Conservation (phyloP, 164 flowering plant genomes). For the Pachysandra terminalis region DNA sequence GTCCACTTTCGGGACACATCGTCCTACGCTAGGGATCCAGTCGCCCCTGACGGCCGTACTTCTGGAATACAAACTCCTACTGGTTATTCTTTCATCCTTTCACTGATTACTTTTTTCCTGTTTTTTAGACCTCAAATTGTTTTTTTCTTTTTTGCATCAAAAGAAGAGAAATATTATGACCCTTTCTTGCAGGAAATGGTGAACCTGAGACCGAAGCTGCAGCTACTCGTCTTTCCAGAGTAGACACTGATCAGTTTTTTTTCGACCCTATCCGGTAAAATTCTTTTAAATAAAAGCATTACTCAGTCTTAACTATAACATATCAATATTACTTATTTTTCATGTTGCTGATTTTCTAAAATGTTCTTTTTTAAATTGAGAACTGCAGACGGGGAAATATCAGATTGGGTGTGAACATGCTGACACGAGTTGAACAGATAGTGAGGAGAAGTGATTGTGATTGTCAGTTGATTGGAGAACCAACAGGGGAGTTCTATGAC, state of each 20-base stretch:
- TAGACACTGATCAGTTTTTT: conserved; percentile 52
- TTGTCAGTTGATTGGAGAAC: no score
- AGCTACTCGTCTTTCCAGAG: conserved; percentile 57
- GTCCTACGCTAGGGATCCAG: conserved; percentile 21
- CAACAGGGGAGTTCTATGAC: no score
- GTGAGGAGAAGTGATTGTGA: no score
- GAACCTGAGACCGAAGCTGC: conserved; percentile 31
- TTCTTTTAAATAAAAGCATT: neutral
- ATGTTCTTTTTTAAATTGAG: neutral
- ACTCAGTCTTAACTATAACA: neutral
- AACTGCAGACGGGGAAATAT: no score
- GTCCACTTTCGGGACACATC: conserved; percentile 66
- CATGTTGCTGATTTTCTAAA: no score
- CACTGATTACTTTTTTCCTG: neutral
- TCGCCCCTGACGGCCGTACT: conserved; percentile 22
- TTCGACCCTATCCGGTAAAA: conserved; percentile 50
- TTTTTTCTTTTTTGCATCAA: no score
- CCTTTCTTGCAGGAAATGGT: conserved; percentile 32
- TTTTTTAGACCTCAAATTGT: neutral
- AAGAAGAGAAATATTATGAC: neutral
- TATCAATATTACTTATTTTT: neutral
- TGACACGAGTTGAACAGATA: no score
- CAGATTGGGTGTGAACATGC: no score
- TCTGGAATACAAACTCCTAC: conserved; percentile 29
- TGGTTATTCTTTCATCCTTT: conserved; percentile 19